phyloP scores from a whole-genome alignment of 306 rosid species.

The Dryas octopetala region DNA sequence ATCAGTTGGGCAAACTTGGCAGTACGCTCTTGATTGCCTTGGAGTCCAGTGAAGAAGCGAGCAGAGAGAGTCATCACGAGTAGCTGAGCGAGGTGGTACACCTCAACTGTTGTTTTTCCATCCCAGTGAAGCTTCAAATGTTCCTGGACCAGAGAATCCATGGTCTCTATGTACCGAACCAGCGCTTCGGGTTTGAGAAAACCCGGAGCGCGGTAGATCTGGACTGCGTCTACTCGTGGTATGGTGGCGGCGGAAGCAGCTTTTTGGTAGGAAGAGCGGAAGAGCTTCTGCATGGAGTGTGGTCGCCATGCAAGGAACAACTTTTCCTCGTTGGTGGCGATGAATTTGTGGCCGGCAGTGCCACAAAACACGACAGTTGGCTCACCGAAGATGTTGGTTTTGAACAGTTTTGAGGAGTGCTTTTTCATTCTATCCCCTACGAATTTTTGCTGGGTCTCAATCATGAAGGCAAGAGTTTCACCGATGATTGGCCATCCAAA shows the following conservation, averaged over 20 bases:
- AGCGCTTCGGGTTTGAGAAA: slow-evolving; percentile 20
- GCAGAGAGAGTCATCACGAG: neutral
- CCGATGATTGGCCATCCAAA: too few species aligned
- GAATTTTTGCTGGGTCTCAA: neutral
- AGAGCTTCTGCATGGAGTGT: slow-evolving; percentile 9
- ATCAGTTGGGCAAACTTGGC: neutral
- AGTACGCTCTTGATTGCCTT: neutral
- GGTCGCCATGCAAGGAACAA: slow-evolving; percentile 11
- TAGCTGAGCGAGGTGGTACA: neutral
- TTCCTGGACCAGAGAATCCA: slow-evolving; percentile 12
- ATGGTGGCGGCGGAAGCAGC: neutral
- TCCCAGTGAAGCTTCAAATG: slow-evolving; percentile 16
- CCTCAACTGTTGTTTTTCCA: slow-evolving; percentile 6
- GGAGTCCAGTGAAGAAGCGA: slow-evolving; percentile 11
- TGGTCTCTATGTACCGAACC: neutral
- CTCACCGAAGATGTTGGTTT: slow-evolving; percentile 23
- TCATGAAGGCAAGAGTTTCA: slow-evolving; percentile 11
- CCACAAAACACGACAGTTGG: slow-evolving; percentile 4
- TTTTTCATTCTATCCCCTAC: slow-evolving; percentile 4
- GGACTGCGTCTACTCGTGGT: neutral
- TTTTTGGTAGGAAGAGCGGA: slow-evolving; percentile 16
- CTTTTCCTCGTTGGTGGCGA: slow-evolving; percentile 15
- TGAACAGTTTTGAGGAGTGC: slow-evolving; percentile 18
- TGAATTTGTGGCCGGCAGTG: slow-evolving; percentile 16
- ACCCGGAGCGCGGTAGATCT: neutral